phyloP scores from a whole-genome alignment of 1,139 yeast genomes.

The Geotrichum histeridarum region DNA sequence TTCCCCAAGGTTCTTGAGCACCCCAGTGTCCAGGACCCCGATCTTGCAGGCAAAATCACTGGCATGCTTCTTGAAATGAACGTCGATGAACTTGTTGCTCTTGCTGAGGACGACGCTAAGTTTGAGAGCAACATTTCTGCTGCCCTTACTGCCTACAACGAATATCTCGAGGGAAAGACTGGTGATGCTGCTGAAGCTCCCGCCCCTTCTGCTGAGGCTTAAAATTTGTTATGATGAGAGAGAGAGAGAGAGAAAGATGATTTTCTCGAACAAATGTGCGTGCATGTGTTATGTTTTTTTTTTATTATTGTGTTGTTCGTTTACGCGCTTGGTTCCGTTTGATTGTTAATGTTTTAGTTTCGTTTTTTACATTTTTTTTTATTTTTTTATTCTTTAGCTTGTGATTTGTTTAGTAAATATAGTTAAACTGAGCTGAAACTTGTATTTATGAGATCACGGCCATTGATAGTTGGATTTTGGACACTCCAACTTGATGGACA shows the following conservation, averaged over 20 bases:
- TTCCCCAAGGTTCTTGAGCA: slow-evolving; percentile 91
- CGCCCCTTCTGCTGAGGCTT: slow-evolving; percentile 15
- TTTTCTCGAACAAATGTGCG: background rate
- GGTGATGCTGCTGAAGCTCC: slow-evolving; percentile 15
- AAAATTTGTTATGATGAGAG: background rate
- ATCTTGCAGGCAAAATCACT: slow-evolving; percentile 97
- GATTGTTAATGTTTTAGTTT: background rate
- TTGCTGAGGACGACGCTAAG: slow-evolving; percentile 77
- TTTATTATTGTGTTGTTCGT: background rate
- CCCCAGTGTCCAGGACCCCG: slow-evolving; percentile 71
- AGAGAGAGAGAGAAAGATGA: background rate
- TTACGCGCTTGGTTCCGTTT: background rate
- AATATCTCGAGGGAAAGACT: slow-evolving; percentile 32
- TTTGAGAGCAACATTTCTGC: slow-evolving; percentile 90
- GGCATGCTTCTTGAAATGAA: slow-evolving; percentile 98
- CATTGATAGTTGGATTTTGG: background rate
- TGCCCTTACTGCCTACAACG: slow-evolving; percentile 71
- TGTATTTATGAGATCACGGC: no score
- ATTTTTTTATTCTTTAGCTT: no score
- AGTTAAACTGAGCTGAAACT: no score
- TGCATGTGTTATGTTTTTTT: background rate
- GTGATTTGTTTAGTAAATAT: no score
- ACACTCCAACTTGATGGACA: background rate
- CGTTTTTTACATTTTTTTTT: background rate
- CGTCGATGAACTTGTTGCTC: slow-evolving; percentile 80